Conservation (phyloP, 2,329 filamentous ascomycete genomes). For the Pestalotiopsis sp. region DNA sequence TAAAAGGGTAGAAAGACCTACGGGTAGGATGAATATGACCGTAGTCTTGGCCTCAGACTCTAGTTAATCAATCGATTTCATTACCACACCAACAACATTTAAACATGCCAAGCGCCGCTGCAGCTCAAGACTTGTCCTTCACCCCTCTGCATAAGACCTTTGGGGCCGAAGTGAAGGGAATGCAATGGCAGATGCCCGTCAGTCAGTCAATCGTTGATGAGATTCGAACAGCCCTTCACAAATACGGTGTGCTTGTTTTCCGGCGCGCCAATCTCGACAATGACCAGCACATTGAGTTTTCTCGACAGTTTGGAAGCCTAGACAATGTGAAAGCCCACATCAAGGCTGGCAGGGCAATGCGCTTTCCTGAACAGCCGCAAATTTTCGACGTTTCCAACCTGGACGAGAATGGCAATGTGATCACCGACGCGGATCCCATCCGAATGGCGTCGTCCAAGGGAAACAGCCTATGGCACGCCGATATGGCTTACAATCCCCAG, state of each 20-base stretch:
- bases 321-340: constrained; percentile 6
- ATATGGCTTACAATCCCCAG: constrained; percentile 58
- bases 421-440: constrained; percentile 21
- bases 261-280: constrained; percentile 2
- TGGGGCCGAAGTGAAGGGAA: background rate
- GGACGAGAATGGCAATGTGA: constrained; percentile 15
- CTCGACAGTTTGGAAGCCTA: constrained; percentile 6
- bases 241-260: constrained; percentile 9
- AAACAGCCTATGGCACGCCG: constrained; percentile 56
- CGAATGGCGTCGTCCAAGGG: constrained; percentile 29
- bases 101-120: background rate
- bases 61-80: background rate
- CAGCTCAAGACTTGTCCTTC: background rate
- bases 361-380: background rate
- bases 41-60: background rate
- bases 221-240: constrained; percentile 5
- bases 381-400: constrained; percentile 9
- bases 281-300: background rate
- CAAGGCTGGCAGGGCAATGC: constrained; percentile 20
- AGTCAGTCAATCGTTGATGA: background rate
- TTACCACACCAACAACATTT: background rate
- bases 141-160: background rate
- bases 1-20: background rate
- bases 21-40: background rate
- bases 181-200: background rate